A percentile compares a stretch with the other conserved stretches of the same genome.
These are phyloP conservation scores for Lachancea quebecensis DNA, from an alignment of 805 yeast genomes.

Conservation along the genomic window DNA sequence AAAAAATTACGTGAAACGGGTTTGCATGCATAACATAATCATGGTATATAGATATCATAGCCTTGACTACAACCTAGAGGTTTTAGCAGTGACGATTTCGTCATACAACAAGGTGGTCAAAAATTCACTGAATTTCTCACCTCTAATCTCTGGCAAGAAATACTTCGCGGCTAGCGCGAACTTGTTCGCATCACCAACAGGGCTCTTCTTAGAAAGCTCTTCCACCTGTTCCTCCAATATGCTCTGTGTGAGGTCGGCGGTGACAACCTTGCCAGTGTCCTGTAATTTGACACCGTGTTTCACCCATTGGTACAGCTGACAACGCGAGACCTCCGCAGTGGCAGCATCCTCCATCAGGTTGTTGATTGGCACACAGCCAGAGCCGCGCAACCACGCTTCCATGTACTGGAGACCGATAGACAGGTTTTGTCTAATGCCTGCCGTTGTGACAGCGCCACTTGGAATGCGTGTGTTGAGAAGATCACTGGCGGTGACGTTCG, in stretches of 20 bases:
- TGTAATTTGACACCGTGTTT: slow-evolving; percentile 56
- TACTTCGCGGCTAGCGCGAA: slow-evolving; percentile 62
- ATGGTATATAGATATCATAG: no score
- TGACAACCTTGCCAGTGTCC: slow-evolving; percentile 51
- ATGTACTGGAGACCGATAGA: slow-evolving; percentile 73
- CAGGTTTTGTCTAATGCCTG: slow-evolving; percentile 64
- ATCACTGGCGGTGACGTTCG: slow-evolving; percentile 46
- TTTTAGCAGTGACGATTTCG: slow-evolving; percentile 38
- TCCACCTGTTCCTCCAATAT: slow-evolving; percentile 58
- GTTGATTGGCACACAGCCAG: slow-evolving; percentile 82
- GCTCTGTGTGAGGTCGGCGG: slow-evolving; percentile 50
- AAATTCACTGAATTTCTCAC: slow-evolving; percentile 67
- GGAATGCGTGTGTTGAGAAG: slow-evolving; percentile 58
- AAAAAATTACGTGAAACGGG: no score
- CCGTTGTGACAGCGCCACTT: slow-evolving; percentile 57
- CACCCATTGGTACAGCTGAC: slow-evolving; percentile 80
- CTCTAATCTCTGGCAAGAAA: slow-evolving; percentile 66
- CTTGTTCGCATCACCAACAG: slow-evolving; percentile 47
- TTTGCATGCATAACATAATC: no score
- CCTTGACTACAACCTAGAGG: slow-evolving; percentile 14
- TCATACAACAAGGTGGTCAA: slow-evolving; percentile 72
- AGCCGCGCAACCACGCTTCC: slow-evolving; percentile 81
- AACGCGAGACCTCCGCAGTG: slow-evolving; percentile 79
- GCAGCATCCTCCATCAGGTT: slow-evolving; percentile 88
- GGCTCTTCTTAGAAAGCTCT: slow-evolving; percentile 40